Percentiles rank a stretch among this genome's conserved stretches.
Conservation (phyloP, 164 flowering plant genomes). For the Vitis rupestris region DNA sequence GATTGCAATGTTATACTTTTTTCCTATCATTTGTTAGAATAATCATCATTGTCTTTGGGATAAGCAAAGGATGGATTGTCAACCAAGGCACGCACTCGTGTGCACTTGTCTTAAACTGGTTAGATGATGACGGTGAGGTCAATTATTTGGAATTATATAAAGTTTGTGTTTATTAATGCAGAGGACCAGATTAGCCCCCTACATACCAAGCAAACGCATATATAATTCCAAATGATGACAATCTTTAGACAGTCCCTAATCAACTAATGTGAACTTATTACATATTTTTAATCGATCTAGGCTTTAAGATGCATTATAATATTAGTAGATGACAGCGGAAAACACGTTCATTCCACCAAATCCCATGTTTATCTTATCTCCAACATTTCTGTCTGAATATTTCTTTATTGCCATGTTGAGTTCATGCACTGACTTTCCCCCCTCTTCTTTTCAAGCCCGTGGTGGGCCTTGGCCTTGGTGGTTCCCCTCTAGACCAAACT, state of each 20-base stretch:
- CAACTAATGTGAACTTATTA: conserved; percentile 5
- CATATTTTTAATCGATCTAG: background rate
- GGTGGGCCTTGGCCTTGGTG: background rate
- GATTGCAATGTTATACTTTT: background rate
- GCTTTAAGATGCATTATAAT: conserved; percentile 11
- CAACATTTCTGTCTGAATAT: conserved; percentile 5
- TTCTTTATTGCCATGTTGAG: conserved; percentile 2
- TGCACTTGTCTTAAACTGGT: conserved; percentile 13
- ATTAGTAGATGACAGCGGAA: conserved; percentile 19
- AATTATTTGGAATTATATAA: conserved; percentile 5
- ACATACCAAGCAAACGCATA: conserved; percentile 19
- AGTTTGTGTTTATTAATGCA: conserved; percentile 8
- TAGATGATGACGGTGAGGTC: background rate
- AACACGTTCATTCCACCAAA: conserved; percentile 29
- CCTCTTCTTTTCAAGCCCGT: background rate
- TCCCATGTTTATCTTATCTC: conserved; percentile 15
- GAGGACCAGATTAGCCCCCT: conserved; percentile 18
- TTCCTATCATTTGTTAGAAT: background rate
- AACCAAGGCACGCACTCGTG: conserved; percentile 27
- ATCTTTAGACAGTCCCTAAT: conserved; percentile 5
- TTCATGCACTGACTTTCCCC: conserved; percentile 3
- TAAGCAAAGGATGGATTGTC: conserved; percentile 24
- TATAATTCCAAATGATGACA: background rate
- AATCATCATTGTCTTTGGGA: conserved; percentile 7
- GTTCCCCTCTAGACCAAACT: background rate